Base-by-base conservation (phyloP, 140 eudicot species). In the Bidens hawaiensis region DNA sequence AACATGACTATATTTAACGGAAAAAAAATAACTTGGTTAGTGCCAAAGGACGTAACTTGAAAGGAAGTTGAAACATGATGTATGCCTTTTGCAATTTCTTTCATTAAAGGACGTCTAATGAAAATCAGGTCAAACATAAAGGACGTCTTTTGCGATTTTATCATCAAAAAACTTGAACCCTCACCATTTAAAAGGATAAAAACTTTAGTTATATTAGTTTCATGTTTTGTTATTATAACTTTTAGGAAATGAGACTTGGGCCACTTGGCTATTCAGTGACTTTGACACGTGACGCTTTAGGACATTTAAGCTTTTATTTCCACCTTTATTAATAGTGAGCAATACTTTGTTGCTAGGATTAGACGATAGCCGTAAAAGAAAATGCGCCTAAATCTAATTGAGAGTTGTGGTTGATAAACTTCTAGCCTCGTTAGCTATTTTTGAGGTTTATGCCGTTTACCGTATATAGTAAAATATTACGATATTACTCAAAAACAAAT, bases 331-430 rank as follows among this genome's bases (percentile, higher is more conserved):
- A 6, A 0, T 43, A 3, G 13, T 18, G 28, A 68, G 42, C n/a
- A n/a, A n/a, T n/a, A n/a, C n/a, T n/a, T n/a, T n/a, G 19, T 46
- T 40, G 5, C 47, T 10, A 2, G 17, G n/a, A n/a, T n/a, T n/a
- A n/a, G n/a, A n/a, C n/a, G n/a, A n/a, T n/a, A n/a, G n/a, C n/a
- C n/a, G n/a, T n/a, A n/a, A n/a, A n/a, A n/a, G n/a, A n/a, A n/a
- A n/a, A n/a, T n/a, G n/a, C n/a, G 25, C 41, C 65, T 40, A 52
- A 28, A 31, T 16, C 50, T 72, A 72, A 72, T 71, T 0, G 52
- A 72, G 51, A 63, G 55, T 21, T 49, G n/a, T n/a, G n/a, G n/a
- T 15, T 27, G 18, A 4, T 33, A 33, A 65, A 48, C 73, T 24
- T 65, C 78, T 56, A 45, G 61, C 34, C 56, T 46, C 27, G 3